These are phyloP conservation scores for Agaricus sinodeliciosus DNA, from an alignment of 768 basidiomycete species.

Conservation along the genomic window DNA sequence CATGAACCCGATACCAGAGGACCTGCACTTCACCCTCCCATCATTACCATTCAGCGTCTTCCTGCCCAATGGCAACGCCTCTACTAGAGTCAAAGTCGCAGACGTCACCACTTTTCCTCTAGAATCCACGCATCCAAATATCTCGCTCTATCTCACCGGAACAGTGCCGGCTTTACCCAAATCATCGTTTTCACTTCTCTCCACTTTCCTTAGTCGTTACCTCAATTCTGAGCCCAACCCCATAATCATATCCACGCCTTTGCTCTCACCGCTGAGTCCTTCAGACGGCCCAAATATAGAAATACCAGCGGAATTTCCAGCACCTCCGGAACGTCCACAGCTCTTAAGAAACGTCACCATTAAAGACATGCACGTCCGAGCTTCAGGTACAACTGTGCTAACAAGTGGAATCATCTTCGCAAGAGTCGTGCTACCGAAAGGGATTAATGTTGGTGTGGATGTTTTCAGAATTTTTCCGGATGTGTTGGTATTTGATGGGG, in stretches of 20 bases:
- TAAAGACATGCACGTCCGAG: slow-evolving; percentile 65
- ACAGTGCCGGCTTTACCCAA: slow-evolving; percentile 45
- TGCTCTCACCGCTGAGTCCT: slow-evolving; percentile 17
- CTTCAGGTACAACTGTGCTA: slow-evolving; percentile 40
- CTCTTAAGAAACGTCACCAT: slow-evolving; percentile 71
- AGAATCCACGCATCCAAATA: slow-evolving; percentile 59
- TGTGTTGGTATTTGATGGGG: slow-evolving; percentile 73
- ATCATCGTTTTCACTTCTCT: slow-evolving; percentile 37
- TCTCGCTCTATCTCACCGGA: slow-evolving; percentile 53
- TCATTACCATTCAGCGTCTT: slow-evolving; percentile 57
- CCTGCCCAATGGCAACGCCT: slow-evolving; percentile 27
- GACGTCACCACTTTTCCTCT: slow-evolving; percentile 51
- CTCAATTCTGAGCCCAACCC: slow-evolving; percentile 50
- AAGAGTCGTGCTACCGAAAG: slow-evolving; percentile 58
- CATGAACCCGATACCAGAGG: slow-evolving; percentile 48
- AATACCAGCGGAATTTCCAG: slow-evolving; percentile 53
- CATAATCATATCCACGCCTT: slow-evolving; percentile 49
- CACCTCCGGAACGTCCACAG: slow-evolving; percentile 54
- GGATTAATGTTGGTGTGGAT: slow-evolving; percentile 59
- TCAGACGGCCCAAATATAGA: slow-evolving; percentile 34
- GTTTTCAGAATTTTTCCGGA: slow-evolving; percentile 68
- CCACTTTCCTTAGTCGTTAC: slow-evolving; percentile 57
- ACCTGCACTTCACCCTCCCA: slow-evolving; percentile 45
- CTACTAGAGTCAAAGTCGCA: slow-evolving; percentile 38
- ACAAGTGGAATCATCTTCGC: slow-evolving; percentile 69